phyloP scores from a whole-genome alignment of 2,329 filamentous ascomycete species.

The Xylariaceae sp. region DNA sequence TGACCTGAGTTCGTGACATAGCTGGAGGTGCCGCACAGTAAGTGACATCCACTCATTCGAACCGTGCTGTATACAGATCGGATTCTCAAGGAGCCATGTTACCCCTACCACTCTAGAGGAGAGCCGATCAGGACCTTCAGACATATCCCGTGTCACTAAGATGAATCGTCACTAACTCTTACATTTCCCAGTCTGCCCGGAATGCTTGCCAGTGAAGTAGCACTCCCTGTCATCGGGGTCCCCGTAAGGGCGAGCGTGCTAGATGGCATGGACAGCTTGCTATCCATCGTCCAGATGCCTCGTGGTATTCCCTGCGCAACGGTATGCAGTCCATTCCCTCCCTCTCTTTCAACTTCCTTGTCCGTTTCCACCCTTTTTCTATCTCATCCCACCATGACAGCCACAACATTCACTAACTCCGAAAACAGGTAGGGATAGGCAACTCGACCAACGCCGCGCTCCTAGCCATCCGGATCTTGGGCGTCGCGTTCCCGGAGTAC shows the following conservation, averaged over 20 bases:
- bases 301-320: conserved; percentile 67
- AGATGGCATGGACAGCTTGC: conserved; percentile 64
- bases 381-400: background rate
- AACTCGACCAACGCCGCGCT: conserved; percentile 73
- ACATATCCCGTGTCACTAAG: background rate
- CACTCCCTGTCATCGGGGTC: conserved; percentile 70
- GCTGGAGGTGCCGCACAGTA: conserved; percentile 21
- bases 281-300: conserved; percentile 75
- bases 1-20: conserved; percentile 7
- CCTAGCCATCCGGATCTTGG: conserved; percentile 63
- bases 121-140: background rate
- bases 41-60: background rate
- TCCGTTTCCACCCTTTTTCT: background rate
- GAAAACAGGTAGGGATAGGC: conserved; percentile 59
- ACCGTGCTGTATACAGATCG: too few species aligned
- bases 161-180: conserved; percentile 1
- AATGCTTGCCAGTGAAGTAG: conserved; percentile 45
- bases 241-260: conserved; percentile 68
- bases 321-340: background rate
- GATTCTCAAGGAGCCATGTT: background rate
- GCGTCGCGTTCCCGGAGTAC: conserved; percentile 51
- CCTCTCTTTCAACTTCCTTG: background rate
- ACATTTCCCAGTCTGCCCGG: conserved; percentile 11
- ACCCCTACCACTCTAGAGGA: background rate
- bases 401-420: background rate